phyloP scores from a whole-genome alignment of 1,139 yeast species.

The Diutina catenulata region DNA sequence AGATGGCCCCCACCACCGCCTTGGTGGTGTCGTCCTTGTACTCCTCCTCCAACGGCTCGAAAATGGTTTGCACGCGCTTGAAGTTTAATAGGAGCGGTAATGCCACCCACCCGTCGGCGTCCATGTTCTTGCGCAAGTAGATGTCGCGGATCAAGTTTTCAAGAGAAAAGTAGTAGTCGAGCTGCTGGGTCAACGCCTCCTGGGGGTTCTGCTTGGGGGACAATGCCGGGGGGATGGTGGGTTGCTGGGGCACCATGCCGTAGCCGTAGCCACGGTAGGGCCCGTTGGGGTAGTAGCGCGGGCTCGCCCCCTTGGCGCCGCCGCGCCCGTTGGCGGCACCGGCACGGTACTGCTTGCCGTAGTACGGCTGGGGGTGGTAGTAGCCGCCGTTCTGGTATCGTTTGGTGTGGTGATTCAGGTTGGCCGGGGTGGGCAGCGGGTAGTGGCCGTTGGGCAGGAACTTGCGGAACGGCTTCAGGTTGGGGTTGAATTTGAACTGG shows the following conservation, averaged over 20 bases:
- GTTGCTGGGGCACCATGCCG: background rate
- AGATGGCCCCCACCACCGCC: conserved; percentile 21
- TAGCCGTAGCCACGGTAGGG: background rate
- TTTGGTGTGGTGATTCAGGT: too few relatives aligned
- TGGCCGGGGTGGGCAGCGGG: too few relatives aligned
- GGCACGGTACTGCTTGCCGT: background rate
- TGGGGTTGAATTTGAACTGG: conserved; percentile 2
- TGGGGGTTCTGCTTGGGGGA: conserved; percentile 3
- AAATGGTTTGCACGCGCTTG: conserved; percentile 55
- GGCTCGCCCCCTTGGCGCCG: background rate
- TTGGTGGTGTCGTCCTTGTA: conserved; percentile 11
- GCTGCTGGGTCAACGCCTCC: conserved; percentile 27
- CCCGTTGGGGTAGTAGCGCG: conserved; percentile 1
- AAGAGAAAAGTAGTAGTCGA: conserved; percentile 80
- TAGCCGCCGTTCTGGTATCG: conserved; percentile 1
- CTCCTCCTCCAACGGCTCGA: conserved; percentile 27
- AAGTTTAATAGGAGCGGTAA: conserved; percentile 54
- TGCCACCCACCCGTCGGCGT: conserved; percentile 58
- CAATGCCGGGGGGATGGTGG: conserved; percentile 1
- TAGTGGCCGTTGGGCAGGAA: background rate
- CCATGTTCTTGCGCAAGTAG: conserved; percentile 71
- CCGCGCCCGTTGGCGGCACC: background rate
- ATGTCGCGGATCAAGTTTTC: conserved; percentile 81
- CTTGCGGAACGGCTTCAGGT: conserved; percentile 3
- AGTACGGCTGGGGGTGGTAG: conserved; percentile 3